Conservation (phyloP, 2,329 filamentous ascomycete species). For the Madurella mycetomatis region DNA sequence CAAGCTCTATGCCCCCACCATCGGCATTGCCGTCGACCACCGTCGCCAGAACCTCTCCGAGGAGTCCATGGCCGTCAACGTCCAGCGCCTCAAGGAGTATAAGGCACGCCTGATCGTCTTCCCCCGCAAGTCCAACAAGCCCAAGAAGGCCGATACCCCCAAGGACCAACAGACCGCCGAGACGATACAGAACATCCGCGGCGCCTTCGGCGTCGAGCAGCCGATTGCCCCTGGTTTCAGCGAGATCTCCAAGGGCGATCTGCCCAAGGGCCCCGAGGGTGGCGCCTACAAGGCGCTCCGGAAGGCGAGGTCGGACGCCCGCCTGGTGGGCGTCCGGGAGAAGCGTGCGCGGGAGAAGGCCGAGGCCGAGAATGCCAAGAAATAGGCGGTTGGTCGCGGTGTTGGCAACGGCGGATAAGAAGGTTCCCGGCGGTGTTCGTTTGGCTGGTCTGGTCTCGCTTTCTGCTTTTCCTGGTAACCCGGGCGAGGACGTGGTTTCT, state of each 20-base stretch:
- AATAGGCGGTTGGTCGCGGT: constrained; percentile 52
- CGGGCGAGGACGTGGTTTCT: constrained; percentile 23
- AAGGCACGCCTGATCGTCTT: constrained; percentile 94
- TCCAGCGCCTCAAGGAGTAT: constrained; percentile 97
- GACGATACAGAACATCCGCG: constrained; percentile 56
- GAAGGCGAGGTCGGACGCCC: constrained; percentile 75
- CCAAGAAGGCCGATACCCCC: constrained; percentile 86
- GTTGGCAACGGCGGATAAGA: constrained; percentile 22
- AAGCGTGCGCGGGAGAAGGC: constrained; percentile 89
- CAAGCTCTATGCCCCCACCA: constrained; percentile 88
- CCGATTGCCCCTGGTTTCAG: constrained; percentile 60
- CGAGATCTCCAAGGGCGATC: constrained; percentile 76
- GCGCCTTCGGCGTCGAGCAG: constrained; percentile 51
- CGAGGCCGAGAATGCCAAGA: constrained; percentile 79
- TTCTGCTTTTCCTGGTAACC: constrained; percentile 29
- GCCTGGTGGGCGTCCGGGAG: constrained; percentile 78
- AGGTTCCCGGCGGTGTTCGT: constrained; percentile 27
- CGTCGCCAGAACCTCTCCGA: constrained; percentile 96
- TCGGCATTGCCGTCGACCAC: constrained; percentile 95
- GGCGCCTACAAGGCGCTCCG: constrained; percentile 85
- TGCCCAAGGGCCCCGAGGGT: constrained; percentile 71
- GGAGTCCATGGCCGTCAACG: constrained; percentile 91
- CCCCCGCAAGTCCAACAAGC: constrained; percentile 88
- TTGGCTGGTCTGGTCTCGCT: constrained; percentile 29
- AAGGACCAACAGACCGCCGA: constrained; percentile 62